Conservation (phyloP, 1,284 basidiomycete species). For the Phylloporus sp. region DNA sequence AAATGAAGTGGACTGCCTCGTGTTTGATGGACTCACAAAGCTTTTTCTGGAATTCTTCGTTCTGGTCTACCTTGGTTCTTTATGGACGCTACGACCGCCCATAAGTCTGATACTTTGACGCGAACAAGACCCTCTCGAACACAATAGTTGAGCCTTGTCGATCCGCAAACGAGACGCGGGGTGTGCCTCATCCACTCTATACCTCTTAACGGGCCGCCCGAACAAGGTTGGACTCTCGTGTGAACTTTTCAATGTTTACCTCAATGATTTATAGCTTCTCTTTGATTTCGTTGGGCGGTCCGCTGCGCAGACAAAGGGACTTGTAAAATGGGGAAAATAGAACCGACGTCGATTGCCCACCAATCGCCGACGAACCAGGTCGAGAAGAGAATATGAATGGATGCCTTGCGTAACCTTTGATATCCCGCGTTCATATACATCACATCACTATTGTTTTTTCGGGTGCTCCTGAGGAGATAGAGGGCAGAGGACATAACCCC, state of each 20-base stretch:
- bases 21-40: slow-evolving; percentile 20
- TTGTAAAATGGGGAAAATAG: slow-evolving; percentile 14
- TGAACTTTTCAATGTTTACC: slow-evolving; percentile 4
- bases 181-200: neutral
- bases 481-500: slow-evolving; percentile 10
- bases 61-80: neutral
- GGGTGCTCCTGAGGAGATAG: slow-evolving; percentile 17
- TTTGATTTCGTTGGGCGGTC: neutral
- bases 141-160: neutral
- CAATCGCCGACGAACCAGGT: slow-evolving; percentile 26
- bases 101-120: neutral
- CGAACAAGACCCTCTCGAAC: neutral
- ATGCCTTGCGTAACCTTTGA: slow-evolving; percentile 20
- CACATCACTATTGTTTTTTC: slow-evolving; percentile 20
- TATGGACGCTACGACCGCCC: neutral
- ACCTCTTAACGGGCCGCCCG: slow-evolving; percentile 1
- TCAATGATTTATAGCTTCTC: slow-evolving; percentile 1
- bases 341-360: slow-evolving; percentile 11
- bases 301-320: slow-evolving; percentile 16
- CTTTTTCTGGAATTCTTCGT: slow-evolving; percentile 10
- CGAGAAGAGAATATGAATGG: neutral
- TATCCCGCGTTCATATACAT: slow-evolving; percentile 43
- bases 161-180: slow-evolving; percentile 3
- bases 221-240: neutral
- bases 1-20: slow-evolving; percentile 32